phyloP scores from a whole-genome alignment of 2,329 filamentous ascomycete species.

The Colletotrichum sp. region DNA sequence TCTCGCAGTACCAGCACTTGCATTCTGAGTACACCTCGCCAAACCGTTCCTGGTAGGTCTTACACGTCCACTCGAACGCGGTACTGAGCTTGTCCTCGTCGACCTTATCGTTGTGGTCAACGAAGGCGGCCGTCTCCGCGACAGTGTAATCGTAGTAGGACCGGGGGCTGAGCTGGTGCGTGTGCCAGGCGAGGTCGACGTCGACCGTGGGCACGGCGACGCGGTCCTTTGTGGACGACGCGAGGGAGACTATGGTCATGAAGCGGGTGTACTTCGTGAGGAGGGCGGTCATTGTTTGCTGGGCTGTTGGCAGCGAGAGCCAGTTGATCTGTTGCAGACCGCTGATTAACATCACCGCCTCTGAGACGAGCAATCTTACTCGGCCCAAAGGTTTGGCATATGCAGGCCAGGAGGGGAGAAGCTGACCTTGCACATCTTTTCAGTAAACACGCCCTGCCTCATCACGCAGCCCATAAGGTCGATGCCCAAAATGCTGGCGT shows the following conservation, averaged over 20 bases:
- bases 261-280: constrained; percentile 67
- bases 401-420: accelerated
- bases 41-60: constrained; percentile 66
- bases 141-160: constrained; percentile 65
- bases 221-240: constrained; percentile 35
- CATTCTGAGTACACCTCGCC: constrained; percentile 72
- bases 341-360: accelerated
- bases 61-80: constrained; percentile 73
- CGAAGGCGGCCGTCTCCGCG: constrained; percentile 54
- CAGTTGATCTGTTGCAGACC: constrained; percentile 60
- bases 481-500: constrained; percentile 39
- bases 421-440: constrained; percentile 29
- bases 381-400: not conserved
- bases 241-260: constrained; percentile 54
- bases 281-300: constrained; percentile 63
- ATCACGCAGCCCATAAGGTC: constrained; percentile 46
- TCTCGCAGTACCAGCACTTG: constrained; percentile 81
- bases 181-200: constrained; percentile 76
- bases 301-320: constrained; percentile 69
- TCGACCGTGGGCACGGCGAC: constrained; percentile 71
- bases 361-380: not conserved
- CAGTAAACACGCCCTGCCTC: constrained; percentile 44
- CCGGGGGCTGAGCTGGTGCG: constrained; percentile 69
- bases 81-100: constrained; percentile 67
- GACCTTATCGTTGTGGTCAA: constrained; percentile 87